These are phyloP conservation scores for Pseudozyma tsukubaensis DNA, from an alignment of 1,284 basidiomycete genomes.

Conservation along the genomic window DNA sequence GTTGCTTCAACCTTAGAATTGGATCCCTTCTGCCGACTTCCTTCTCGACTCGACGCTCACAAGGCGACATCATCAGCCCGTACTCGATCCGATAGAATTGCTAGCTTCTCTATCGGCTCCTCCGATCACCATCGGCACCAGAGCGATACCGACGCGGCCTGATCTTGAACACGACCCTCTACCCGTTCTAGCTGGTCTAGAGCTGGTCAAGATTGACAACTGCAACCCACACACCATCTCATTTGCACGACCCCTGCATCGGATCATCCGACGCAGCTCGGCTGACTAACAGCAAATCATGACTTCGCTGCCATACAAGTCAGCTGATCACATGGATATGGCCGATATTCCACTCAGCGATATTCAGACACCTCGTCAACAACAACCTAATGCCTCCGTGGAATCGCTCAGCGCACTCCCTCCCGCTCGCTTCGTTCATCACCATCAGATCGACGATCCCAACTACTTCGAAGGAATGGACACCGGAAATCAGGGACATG, in stretches of 20 bases:
- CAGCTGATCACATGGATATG: slow-evolving; percentile 36
- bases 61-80: too few species aligned
- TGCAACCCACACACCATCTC: slow-evolving; percentile 3
- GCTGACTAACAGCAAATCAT: slow-evolving; percentile 10
- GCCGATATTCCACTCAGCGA: slow-evolving; percentile 47
- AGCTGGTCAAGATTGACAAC: neutral
- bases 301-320: slow-evolving; percentile 54
- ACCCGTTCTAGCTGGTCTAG: slow-evolving; percentile 21
- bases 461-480: slow-evolving; percentile 52
- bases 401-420: slow-evolving; percentile 28
- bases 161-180: neutral
- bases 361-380: slow-evolving; percentile 33
- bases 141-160: neutral
- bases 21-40: neutral
- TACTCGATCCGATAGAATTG: neutral
- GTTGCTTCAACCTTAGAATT: neutral
- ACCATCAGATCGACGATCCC: slow-evolving; percentile 42
- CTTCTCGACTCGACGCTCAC: too few species aligned
- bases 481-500: slow-evolving; percentile 33
- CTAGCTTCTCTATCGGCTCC: neutral
- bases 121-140: slow-evolving; percentile 1
- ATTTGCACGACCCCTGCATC: neutral
- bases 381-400: neutral
- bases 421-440: slow-evolving; percentile 53
- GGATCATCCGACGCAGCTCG: neutral